phyloP scores from a whole-genome alignment of 495 filamentous ascomycete genomes.

The Aspergillus haitiensis region DNA sequence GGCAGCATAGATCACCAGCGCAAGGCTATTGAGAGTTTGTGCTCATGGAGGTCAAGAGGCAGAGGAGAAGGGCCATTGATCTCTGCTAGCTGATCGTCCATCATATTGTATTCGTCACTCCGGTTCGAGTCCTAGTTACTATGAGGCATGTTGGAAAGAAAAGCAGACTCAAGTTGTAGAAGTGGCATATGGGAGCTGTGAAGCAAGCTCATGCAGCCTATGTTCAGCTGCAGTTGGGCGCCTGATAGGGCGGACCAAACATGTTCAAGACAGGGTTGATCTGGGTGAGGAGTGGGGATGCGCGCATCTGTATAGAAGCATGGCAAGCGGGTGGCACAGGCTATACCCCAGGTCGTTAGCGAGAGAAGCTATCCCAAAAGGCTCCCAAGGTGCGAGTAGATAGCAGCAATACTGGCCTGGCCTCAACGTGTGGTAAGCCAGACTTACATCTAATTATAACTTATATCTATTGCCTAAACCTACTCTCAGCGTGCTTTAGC shows the following conservation, averaged over 20 bases:
- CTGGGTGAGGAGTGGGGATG: not conserved
- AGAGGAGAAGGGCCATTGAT: conserved; percentile 14
- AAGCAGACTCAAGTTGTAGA: not conserved
- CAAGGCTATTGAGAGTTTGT: conserved; percentile 13
- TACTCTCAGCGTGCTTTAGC: not conserved
- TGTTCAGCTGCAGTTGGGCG: not conserved
- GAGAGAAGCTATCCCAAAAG: not conserved
- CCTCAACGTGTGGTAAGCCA: not conserved
- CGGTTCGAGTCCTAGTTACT: conserved; percentile 2
- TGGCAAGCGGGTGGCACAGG: not conserved
- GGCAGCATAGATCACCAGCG: conserved; percentile 12
- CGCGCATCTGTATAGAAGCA: not conserved
- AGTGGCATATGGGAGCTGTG: not conserved
- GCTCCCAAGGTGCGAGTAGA: not conserved
- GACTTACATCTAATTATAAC: not conserved
- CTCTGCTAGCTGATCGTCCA: conserved; percentile 3
- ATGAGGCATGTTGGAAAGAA: not conserved
- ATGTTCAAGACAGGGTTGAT: not conserved
- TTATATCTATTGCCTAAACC: not conserved
- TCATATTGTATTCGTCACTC: conserved; percentile 13
- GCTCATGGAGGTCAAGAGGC: conserved; percentile 17
- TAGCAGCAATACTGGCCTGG: not conserved
- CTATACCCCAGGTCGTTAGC: not conserved
- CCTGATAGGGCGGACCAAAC: not conserved
- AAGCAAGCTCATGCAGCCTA: not conserved